Percentiles rank a stretch among this genome's conserved stretches.
phyloP scores from a whole-genome alignment of 306 rosid species.

The Lathyrus oleraceus region DNA sequence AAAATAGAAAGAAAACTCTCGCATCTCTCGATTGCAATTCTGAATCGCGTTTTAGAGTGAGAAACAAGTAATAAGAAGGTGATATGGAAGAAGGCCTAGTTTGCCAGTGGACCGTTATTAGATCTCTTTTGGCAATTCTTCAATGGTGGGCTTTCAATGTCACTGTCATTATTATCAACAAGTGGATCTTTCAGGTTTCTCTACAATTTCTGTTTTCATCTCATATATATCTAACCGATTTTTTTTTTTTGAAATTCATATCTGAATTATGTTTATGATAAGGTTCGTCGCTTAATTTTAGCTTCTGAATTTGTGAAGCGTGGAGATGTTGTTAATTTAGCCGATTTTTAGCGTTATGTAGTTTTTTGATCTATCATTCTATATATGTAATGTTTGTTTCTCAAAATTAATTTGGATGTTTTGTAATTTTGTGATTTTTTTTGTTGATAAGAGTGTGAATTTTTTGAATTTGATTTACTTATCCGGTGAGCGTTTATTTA shows the following conservation, averaged over 20 bases:
- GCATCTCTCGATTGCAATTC: too few relatives aligned
- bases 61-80: background rate
- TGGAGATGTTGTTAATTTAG: too few relatives aligned
- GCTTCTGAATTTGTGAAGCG: too few relatives aligned
- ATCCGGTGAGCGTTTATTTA: background rate
- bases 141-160: constrained; percentile 98
- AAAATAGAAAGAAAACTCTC: background rate
- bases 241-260: background rate
- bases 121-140: constrained; percentile 85
- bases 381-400: too few relatives aligned
- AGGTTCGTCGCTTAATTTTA: background rate
- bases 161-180: constrained; percentile 86
- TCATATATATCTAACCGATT: background rate
- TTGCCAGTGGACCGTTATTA: constrained; percentile 74
- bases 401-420: background rate
- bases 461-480: constrained; percentile 11
- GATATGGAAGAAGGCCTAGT: constrained; percentile 76
- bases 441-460: background rate
- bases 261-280: constrained; percentile 6
- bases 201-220: background rate
- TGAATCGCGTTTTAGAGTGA: background rate
- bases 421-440: background rate
- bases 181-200: constrained; percentile 93
- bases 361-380: background rate
- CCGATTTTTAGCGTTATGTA: background rate